Evolutionary conservation across 768 basidiomycete genomes (phyloP), one percentile per base, ranked within the genome.

Genomic region (Tricholoma matsutake): DNA sequence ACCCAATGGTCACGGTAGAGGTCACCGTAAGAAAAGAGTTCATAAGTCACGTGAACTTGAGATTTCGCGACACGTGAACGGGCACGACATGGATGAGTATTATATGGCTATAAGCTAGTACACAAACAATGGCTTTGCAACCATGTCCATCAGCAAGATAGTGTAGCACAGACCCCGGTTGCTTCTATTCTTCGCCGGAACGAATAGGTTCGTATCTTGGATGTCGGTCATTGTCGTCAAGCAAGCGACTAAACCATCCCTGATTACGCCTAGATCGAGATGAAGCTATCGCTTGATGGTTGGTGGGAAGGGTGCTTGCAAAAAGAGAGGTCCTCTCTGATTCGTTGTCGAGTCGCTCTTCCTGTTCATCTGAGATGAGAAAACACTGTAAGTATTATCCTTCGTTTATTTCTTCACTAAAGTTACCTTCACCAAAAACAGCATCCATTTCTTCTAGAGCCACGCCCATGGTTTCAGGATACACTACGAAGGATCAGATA

Each of bases 391-490:
- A 32, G 28, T 8, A 32, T 53, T 32, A 16, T 53, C 31, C 29
- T 11, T n/a, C 7, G 8, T 52, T 31, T n/a, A n/a, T 18, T 4
- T n/a, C 14, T n/a, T n/a, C 7, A 6, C 7, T 9, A n/a, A 54
- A 52, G 72, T n/a, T 59, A 87, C 89, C 90, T 86, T 95, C 92
- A 49, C 92, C 89, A 73, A 96, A 96, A 16, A 94, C 86, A 25
- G 82, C 85, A 68, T 95, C 94, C 87, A 96, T 92, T 71, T 95
- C 92, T 75, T 96, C 94, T 57, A 95, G 76, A 1, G 92, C 89
- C 6, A 94, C 85, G 1, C 92, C 91, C 75, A 85, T 94, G 11
- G 92, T 93, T 73, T 94, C 91, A 0, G 92, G 92, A 69, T 92
- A 92, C 65, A 92, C 91, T 92, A 61, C 20, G 51, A 37, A 41